Evolutionary conservation across 73 alveolate genomes (phyloP), one percentile per base, ranked within the genome.

Genomic region (Loxodes magnus): DNA sequence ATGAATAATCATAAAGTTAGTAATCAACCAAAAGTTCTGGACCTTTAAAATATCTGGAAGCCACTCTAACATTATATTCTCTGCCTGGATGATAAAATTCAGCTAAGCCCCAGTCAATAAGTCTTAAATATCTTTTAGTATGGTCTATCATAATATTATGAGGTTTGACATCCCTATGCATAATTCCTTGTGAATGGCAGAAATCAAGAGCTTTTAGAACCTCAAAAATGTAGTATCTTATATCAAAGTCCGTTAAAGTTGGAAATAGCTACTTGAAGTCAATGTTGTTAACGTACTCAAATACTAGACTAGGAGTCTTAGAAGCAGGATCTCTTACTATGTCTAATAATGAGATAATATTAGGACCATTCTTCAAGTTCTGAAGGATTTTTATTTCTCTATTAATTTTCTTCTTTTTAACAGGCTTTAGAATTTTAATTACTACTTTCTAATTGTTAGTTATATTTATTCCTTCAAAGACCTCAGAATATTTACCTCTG

Each of bases 31-130:
- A 71, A 23, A 91, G 71, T 67, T 84, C 96, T 21, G 96, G 96
- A 2, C 98, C 98, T 64, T 90, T 90, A 74, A 88, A 90, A 70
- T 90, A 90, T 41, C 98, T 53, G 3, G 95, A 79, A 7, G 98
- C 98, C 6, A 90, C 87, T 69, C 98, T 65, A 21, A 90, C 98
- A 66, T 90, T 90, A 62, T 88, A 90, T 61, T 90, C 96, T 21
- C 82, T 64, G n/a, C 81, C 85, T 2, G 94, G 92, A 44, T 84
- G 92, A 61, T 88, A 90, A 69, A 84, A 90, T 72, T 90, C 98
- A 7, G 98, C 98, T 27, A 90, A 82, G 4, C 98, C 98, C 98
- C 98, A 90, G 66, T 90, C 98, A 55, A 90, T 90, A 10, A 90
- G 77, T 57, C 95, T 86, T 43, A 90, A 66, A 35, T 71, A 61